phyloP scores from a whole-genome alignment of 2,329 filamentous ascomycete species.

The Aspergillus sp. region DNA sequence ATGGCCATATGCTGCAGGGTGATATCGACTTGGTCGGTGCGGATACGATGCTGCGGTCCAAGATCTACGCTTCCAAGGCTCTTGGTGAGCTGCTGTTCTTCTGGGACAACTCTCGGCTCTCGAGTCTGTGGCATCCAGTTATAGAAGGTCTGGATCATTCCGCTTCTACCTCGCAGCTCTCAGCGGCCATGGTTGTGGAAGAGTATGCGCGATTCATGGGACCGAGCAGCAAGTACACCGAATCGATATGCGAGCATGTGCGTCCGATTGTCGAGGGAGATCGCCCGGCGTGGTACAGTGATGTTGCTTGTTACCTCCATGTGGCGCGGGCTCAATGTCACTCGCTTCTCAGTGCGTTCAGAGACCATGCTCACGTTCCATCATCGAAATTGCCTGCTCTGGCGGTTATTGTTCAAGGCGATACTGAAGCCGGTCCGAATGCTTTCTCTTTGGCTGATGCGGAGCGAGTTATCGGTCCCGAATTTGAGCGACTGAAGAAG shows the following conservation, averaged over 20 bases:
- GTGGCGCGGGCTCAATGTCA: slow-evolving; percentile 87
- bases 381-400: slow-evolving; percentile 68
- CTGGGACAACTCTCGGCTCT: slow-evolving; percentile 54
- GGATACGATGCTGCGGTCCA: slow-evolving; percentile 80
- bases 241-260: slow-evolving; percentile 50
- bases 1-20: slow-evolving; percentile 95
- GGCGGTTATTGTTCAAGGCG: slow-evolving; percentile 88
- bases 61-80: slow-evolving; percentile 78
- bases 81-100: slow-evolving; percentile 76
- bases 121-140: slow-evolving; percentile 58
- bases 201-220: slow-evolving; percentile 65
- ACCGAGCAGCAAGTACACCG: slow-evolving; percentile 25
- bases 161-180: slow-evolving; percentile 79
- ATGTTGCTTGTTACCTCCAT: slow-evolving; percentile 83
- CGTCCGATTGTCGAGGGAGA: slow-evolving; percentile 73
- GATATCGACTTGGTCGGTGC: slow-evolving; percentile 90
- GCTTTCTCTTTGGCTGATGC: slow-evolving; percentile 85
- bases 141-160: slow-evolving; percentile 62
- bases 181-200: slow-evolving; percentile 75
- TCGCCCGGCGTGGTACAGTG: slow-evolving; percentile 74
- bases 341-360: slow-evolving; percentile 82
- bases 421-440: slow-evolving; percentile 81
- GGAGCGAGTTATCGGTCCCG: slow-evolving; percentile 75
- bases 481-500: slow-evolving; percentile 85
- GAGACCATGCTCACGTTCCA: slow-evolving; percentile 78